Percentiles rank a stretch among this genome's conserved stretches.
phyloP scores from a whole-genome alignment of 768 basidiomycete species.

The Chlorophyllum brunneum region DNA sequence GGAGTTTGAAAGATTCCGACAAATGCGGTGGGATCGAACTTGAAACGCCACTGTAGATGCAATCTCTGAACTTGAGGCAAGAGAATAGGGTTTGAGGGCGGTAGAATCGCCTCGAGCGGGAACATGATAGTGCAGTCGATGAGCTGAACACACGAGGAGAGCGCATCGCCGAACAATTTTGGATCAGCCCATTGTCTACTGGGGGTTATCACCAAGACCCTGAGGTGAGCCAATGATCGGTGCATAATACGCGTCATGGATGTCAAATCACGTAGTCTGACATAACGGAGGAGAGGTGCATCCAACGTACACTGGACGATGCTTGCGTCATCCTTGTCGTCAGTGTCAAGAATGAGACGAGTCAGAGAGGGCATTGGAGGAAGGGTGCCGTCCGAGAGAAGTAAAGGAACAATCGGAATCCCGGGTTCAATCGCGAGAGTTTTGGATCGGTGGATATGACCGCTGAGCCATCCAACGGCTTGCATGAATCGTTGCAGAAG shows the following conservation, averaged over 20 bases:
- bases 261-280: constrained; percentile 20
- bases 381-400: constrained; percentile 12
- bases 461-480: constrained; percentile 11
- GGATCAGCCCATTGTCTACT: background rate
- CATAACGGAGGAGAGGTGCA: constrained; percentile 15
- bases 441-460: constrained; percentile 16
- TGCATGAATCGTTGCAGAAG: constrained; percentile 9
- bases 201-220: constrained; percentile 10
- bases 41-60: constrained; percentile 16
- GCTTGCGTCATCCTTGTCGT: background rate
- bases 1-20: constrained; percentile 18
- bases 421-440: constrained; percentile 15
- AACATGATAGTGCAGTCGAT: constrained; percentile 18
- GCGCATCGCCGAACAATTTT: background rate
- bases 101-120: constrained; percentile 14
- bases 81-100: constrained; percentile 12
- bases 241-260: constrained; percentile 14
- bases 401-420: constrained; percentile 12
- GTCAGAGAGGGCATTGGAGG: constrained; percentile 15
- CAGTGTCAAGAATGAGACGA: constrained; percentile 9
- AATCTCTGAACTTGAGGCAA: constrained; percentile 16
- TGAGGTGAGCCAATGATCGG: constrained; percentile 4
- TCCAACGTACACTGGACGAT: constrained; percentile 10
- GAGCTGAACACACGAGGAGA: constrained; percentile 16
- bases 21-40: constrained; percentile 15